Evolutionary conservation across 495 filamentous ascomycete genomes (phyloP).

Genomic region (Podospora didyma): DNA sequence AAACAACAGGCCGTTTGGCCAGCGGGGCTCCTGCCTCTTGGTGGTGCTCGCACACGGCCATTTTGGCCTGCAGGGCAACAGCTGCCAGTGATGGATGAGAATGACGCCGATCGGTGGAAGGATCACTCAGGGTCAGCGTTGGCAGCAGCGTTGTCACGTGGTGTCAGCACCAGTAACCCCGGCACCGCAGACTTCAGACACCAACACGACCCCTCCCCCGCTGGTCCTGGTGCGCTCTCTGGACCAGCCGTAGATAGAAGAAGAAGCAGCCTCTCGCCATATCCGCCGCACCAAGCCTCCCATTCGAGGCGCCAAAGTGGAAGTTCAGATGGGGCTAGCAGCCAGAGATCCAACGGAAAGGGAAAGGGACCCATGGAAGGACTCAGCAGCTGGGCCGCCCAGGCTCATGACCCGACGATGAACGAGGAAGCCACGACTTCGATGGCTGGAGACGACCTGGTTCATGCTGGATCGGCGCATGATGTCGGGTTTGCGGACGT

Average conservation of each 20-base stretch:
- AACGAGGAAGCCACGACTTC: background rate
- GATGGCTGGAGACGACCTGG: background rate
- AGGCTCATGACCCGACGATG: background rate
- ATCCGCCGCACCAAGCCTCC: constrained; percentile 2
- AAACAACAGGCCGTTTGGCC: constrained; percentile 11
- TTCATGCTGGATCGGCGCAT: background rate
- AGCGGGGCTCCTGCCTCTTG: constrained; percentile 7
- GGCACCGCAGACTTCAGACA: constrained; percentile 10
- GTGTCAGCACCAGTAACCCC: constrained; percentile 23
- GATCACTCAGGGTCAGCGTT: constrained; percentile 22
- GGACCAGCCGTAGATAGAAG: constrained; percentile 3
- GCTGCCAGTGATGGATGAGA: constrained; percentile 21
- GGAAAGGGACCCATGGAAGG: constrained; percentile 13
- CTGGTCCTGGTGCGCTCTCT: background rate
- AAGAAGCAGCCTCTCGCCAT: constrained; percentile 10
- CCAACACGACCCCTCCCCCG: constrained; percentile 15
- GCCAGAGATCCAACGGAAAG: constrained; percentile 1
- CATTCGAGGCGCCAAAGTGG: constrained; percentile 9
- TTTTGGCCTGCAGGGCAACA: constrained; percentile 10
- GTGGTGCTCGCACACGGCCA: constrained; percentile 5
- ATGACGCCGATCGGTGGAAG: constrained; percentile 10
- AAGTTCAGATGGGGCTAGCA: constrained; percentile 13
- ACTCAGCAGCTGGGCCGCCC: constrained; percentile 1
- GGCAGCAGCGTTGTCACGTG: constrained; percentile 21
- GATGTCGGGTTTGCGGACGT: background rate